A percentile compares a stretch with the other conserved stretches of the same genome.
Evolutionary conservation across 2,329 filamentous ascomycete genomes (phyloP).

Genomic region (Monilinia laxa): DNA sequence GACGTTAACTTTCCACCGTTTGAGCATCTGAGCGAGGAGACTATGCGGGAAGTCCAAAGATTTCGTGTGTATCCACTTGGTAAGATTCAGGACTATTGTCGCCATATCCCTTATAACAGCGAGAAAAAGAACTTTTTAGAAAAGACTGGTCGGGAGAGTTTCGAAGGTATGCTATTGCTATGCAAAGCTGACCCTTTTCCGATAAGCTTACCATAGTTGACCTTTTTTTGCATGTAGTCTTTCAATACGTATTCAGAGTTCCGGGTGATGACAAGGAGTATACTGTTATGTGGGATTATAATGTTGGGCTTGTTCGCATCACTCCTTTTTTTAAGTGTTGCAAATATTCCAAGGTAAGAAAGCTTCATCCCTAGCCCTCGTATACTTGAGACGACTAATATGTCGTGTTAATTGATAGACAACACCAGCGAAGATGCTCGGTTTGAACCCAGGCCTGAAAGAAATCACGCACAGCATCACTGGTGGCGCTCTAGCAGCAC

Average conservation of each 20-base stretch:
- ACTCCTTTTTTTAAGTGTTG: slow-evolving; percentile 93
- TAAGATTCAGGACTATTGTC: slow-evolving; percentile 59
- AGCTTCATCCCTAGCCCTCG: background rate
- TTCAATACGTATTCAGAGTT: slow-evolving; percentile 77
- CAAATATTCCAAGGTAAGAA: slow-evolving; percentile 77
- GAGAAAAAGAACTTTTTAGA: slow-evolving; percentile 86
- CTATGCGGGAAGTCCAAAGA: slow-evolving; percentile 56
- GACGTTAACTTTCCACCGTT: slow-evolving; percentile 71
- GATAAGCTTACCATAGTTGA: slow-evolving; percentile 15
- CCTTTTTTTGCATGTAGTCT: slow-evolving; percentile 54
- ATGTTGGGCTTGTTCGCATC: slow-evolving; percentile 87
- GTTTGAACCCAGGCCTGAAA: slow-evolving; percentile 74
- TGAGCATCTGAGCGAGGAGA: slow-evolving; percentile 61
- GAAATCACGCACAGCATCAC: slow-evolving; percentile 95
- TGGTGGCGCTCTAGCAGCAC: slow-evolving; percentile 82
- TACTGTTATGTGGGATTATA: slow-evolving; percentile 95
- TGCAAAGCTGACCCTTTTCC: slow-evolving; percentile 17
- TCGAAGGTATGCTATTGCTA: slow-evolving; percentile 67
- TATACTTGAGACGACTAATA: slow-evolving; percentile 7
- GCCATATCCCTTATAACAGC: slow-evolving; percentile 91
- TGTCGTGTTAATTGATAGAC: slow-evolving; percentile 56
- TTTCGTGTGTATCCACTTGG: slow-evolving; percentile 68
- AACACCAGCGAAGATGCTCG: slow-evolving; percentile 79
- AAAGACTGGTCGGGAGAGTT: slow-evolving; percentile 83
- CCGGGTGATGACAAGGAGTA: slow-evolving; percentile 67